These are phyloP conservation scores for Lichtheimia ramosa DNA, from an alignment of 371 early-diverging fungal species.

Conservation along the genomic window DNA sequence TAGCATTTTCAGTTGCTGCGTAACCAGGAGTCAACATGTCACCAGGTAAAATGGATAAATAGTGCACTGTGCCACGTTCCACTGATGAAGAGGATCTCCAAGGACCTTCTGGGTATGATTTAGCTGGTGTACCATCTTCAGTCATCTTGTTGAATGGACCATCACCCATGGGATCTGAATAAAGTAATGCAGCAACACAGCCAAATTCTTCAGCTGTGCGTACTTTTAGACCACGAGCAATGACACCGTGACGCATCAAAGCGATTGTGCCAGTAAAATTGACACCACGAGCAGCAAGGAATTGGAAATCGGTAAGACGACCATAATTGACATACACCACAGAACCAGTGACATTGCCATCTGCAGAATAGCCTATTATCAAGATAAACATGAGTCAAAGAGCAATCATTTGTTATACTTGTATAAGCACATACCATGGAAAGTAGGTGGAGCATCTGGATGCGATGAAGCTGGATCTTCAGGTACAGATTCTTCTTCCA, in stretches of 20 bases:
- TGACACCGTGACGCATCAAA: constrained; percentile 58
- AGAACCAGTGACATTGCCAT: constrained; percentile 63
- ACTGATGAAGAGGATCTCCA: constrained; percentile 58
- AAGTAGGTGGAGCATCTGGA: constrained; percentile 50
- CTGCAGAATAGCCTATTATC: constrained; percentile 48
- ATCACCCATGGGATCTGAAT: constrained; percentile 20
- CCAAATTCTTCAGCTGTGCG: constrained; percentile 59
- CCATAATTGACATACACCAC: constrained; percentile 71
- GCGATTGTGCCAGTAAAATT: constrained; percentile 51
- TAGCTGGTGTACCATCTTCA: constrained; percentile 12
- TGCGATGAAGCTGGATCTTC: constrained; percentile 48
- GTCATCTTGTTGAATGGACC: constrained; percentile 29
- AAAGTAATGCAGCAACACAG: constrained; percentile 59
- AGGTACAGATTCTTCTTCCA: constrained; percentile 51
- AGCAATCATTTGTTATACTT: no score
- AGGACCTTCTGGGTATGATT: constrained; percentile 64
- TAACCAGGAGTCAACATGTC: constrained; percentile 66
- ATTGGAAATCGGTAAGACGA: constrained; percentile 52
- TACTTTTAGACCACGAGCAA: constrained; percentile 60
- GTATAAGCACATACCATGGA: constrained; percentile 44
- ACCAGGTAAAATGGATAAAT: constrained; percentile 50
- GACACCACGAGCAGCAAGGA: constrained; percentile 43
- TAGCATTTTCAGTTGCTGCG: constrained; percentile 52
- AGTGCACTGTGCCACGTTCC: constrained; percentile 60
- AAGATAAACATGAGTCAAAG: no score